phyloP scores from a whole-genome alignment of 345 rosid genomes.

The Linum lewisii region DNA sequence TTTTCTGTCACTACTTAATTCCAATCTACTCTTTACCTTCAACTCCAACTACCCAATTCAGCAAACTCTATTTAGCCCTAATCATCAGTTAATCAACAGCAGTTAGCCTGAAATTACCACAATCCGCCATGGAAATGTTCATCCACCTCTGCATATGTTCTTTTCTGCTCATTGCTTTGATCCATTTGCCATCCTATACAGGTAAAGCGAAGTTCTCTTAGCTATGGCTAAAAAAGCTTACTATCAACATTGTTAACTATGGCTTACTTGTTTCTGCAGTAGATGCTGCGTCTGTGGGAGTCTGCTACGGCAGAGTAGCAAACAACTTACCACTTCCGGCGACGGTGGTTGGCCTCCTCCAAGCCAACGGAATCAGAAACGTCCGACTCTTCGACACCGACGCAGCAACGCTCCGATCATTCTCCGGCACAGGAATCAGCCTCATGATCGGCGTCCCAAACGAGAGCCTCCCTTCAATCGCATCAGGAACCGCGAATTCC shows the following conservation, averaged over 20 bases:
- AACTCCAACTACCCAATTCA: background rate
- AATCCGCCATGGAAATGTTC: background rate
- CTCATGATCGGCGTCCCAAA: slow-evolving; percentile 32
- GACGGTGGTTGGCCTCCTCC: slow-evolving; percentile 14
- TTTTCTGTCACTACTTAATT: background rate
- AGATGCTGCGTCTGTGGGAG: slow-evolving; percentile 27
- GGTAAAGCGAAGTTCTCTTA: background rate
- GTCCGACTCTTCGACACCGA: slow-evolving; percentile 30
- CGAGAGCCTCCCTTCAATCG: slow-evolving; percentile 27
- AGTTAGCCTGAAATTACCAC: background rate
- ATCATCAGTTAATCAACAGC: background rate
- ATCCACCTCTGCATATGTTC: background rate
- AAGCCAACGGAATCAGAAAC: slow-evolving; percentile 20
- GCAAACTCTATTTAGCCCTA: background rate
- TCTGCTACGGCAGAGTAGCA: slow-evolving; percentile 31
- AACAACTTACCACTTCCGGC: slow-evolving; percentile 26
- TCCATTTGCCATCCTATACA: background rate
- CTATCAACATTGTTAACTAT: background rate
- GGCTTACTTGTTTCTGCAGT: background rate
- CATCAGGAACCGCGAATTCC: slow-evolving; percentile 8
- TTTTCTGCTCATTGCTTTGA: background rate
- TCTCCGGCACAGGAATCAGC: slow-evolving; percentile 29
- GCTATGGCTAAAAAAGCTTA: too few relatives aligned
- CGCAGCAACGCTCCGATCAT: slow-evolving; percentile 16
- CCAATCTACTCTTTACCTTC: background rate